Evolutionary conservation across 371 early-diverging fungal species (phyloP), one percentile per base, ranked within the genome.

Genomic region (Basidiobolus meristosporus): DNA sequence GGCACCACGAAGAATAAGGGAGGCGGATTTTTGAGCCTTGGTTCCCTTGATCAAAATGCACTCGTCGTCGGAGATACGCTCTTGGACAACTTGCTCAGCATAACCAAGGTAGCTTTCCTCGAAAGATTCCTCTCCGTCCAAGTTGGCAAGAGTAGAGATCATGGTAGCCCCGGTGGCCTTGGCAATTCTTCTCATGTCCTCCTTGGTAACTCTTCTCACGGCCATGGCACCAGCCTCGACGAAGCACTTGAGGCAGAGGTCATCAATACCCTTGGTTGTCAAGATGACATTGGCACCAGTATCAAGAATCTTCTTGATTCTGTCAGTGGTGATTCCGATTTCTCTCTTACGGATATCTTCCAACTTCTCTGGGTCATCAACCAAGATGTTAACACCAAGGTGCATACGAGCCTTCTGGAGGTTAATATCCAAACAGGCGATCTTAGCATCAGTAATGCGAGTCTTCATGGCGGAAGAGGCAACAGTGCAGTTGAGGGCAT

Each of bases 261-360:
- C 99, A 63, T 99, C 99, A 54, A 99, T 97, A 42, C 99, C 99
- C 64, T 96, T 97, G 35, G 98, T 99, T 21, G 97, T 96, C 43
- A 99, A 61, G 38, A 99, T 79, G 22, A 99, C 98, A 51, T 93
- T 98, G 42, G 97, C 99, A 18, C 99, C 99, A 2, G 97, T 75
- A 17, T 65, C 88, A 31, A 98, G 60, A 49, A 99, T 93, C 69
- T 90, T 90, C 56, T 90, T 66, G 45, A 95, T 88, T 34, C 95
- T 77, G 53, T 97, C 98, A 14, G 82, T 77, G 1, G 98, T 98
- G 43, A 98, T 92, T 43, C 89, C 93, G 42, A 84, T 71, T 58
- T 99, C 98, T 47, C 93, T 31, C 42, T 15, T 61, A 86, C 99
- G 78, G 47, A 99, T 98, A 39, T 79, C 92, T 63, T 99, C 99